Evolutionary conservation across 164 flowering plant genomes (phyloP).

Genomic region (Amborella trichopoda): DNA sequence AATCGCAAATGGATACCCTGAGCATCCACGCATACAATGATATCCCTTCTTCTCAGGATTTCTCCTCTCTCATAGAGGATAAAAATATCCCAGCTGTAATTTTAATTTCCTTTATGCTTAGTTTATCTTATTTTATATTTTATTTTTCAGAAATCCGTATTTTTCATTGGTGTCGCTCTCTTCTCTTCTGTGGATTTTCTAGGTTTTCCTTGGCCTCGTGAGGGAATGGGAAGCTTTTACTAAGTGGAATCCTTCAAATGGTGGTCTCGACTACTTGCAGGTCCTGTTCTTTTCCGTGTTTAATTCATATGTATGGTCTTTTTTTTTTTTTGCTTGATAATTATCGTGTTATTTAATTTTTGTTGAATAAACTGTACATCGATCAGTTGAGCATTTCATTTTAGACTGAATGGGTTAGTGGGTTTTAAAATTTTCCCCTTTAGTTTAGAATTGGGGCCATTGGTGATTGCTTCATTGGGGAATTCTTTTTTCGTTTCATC

Average conservation of each 20-base stretch:
- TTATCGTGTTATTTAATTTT: no score
- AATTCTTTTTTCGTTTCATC: no score
- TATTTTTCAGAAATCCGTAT: background rate
- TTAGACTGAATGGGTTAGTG: no score
- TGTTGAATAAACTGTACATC: no score
- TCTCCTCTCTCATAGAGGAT: slow-evolving; percentile 56
- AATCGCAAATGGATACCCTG: slow-evolving; percentile 27
- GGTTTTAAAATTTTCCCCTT: no score
- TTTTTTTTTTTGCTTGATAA: background rate
- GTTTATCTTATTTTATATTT: background rate
- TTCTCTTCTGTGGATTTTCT: background rate
- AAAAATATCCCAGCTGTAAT: slow-evolving; percentile 63
- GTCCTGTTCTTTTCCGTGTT: slow-evolving; percentile 15
- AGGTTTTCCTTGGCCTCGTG: slow-evolving; percentile 68
- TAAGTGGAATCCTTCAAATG: slow-evolving; percentile 59
- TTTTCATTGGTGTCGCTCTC: background rate
- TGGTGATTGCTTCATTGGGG: no score
- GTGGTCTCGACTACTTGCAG: slow-evolving; percentile 81
- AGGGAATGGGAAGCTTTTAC: slow-evolving; percentile 59
- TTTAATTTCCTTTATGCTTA: no score
- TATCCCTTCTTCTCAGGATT: slow-evolving; percentile 35
- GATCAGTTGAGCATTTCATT: no score
- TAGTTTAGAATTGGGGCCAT: no score
- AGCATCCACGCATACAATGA: slow-evolving; percentile 20
- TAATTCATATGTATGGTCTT: background rate